phyloP scores from a whole-genome alignment of 441 rosid genomes.

The Melastoma candidum region DNA sequence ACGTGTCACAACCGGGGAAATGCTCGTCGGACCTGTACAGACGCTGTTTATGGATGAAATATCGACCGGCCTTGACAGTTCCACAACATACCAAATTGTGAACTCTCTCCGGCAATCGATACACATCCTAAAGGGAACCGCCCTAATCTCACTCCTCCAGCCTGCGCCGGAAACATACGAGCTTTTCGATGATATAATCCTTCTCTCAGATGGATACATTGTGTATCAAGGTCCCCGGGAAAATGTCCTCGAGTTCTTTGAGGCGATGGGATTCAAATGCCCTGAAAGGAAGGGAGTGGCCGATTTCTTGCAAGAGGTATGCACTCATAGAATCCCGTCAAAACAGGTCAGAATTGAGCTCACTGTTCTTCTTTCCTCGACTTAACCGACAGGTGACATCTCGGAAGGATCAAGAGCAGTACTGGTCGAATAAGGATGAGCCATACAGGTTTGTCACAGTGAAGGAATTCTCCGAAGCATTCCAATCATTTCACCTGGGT shows the following conservation, averaged over 20 bases:
- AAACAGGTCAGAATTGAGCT: not conserved
- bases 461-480: constrained; percentile 61
- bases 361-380: constrained; percentile 2
- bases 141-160: constrained; percentile 80
- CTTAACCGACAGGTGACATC: constrained; percentile 63
- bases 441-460: constrained; percentile 58
- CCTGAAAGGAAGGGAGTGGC: constrained; percentile 87
- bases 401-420: constrained; percentile 75
- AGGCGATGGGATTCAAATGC: constrained; percentile 73
- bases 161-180: constrained; percentile 90
- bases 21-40: constrained; percentile 51
- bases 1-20: constrained; percentile 11
- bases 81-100: constrained; percentile 51
- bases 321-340: not conserved
- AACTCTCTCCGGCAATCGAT: constrained; percentile 37
- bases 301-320: constrained; percentile 76
- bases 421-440: constrained; percentile 48
- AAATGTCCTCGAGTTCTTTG: constrained; percentile 57
- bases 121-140: constrained; percentile 76
- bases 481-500: constrained; percentile 59
- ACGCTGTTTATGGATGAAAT: constrained; percentile 60
- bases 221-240: constrained; percentile 88
- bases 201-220: constrained; percentile 63
- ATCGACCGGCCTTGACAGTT: constrained; percentile 55
- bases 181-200: constrained; percentile 78